Evolutionary conservation across 2,329 filamentous ascomycete species (phyloP), one percentile per base, ranked within the genome.

Genomic region (Metarhizium sp.): DNA sequence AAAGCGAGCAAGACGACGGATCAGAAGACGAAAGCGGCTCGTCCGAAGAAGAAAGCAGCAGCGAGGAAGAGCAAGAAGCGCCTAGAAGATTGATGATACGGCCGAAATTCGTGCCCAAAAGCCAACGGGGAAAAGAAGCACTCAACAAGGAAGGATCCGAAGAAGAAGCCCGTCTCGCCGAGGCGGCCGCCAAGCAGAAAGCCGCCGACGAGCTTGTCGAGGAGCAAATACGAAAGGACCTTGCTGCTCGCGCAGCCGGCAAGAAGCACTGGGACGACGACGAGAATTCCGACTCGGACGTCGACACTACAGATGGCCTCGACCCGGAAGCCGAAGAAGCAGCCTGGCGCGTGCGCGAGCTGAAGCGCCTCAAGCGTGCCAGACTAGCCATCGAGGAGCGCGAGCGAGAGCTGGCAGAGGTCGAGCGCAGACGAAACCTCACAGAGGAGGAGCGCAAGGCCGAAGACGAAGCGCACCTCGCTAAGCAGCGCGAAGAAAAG

Each of bases 341-440:
- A 6, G 91, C 92, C 0, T 99, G 94, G 92, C 94, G 92, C 67
- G 78, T 99, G 51, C 86, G 94, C 51, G 94, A 99, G 73, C 78
- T 99, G 46, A 87, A 86, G 70, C 87, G 94, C 8, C 84, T 97
- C 61, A 92, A 92, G 73, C 84, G 94, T 52, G 88, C 94, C 63
- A 85, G 94, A 30, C 85, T 91, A 63, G 84, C 84, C 2, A 92
- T 99, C 63, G 90, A 96, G 68, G 81, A 80, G 60, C 83, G 84
- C 38, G 94, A 99, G 74, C 83, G 82, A 59, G 92, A 96, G 72
- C 80, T 87, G 48, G 94, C 90, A 53, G 92, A 97, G 72, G 79
- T 95, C 40, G 94, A 97, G 73, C 84, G 94, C 11, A 80, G 94
- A 43, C 83, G 89, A 54, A 92, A 92, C 68, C 80, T 99, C 55